Evolutionary conservation across 371 early-diverging fungal genomes (phyloP).

Genomic region (Mucor plumbeus): DNA sequence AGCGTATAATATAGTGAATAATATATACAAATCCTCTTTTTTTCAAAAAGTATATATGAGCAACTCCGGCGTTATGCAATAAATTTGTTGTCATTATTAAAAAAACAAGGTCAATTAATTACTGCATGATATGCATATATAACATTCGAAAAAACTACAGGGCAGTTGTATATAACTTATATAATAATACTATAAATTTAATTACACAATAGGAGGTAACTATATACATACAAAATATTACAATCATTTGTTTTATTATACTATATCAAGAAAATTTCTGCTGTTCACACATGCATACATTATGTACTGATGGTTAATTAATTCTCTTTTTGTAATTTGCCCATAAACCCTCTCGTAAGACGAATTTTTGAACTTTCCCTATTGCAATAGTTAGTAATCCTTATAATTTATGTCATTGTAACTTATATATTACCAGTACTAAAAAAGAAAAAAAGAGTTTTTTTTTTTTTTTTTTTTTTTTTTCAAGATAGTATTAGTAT

Average conservation of each 20-base stretch:
- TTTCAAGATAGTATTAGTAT: neutral
- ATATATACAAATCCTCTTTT: neutral
- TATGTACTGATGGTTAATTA: constrained; percentile 17
- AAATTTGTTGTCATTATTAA: neutral
- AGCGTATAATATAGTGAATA: no score
- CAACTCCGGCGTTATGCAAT: neutral
- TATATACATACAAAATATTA: neutral
- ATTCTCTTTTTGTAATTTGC: constrained; percentile 27
- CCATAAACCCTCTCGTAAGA: constrained; percentile 32
- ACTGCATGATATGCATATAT: neutral
- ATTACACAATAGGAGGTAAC: neutral
- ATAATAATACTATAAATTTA: neutral
- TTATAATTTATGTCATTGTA: neutral
- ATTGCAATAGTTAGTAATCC: neutral
- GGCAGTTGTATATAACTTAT: neutral
- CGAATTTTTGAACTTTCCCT: constrained; percentile 50
- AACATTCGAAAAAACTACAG: neutral
- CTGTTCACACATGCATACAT: neutral
- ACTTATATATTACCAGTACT: constrained; percentile 34
- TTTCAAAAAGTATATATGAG: neutral
- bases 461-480: no score
- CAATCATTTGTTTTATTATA: neutral
- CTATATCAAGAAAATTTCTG: neutral
- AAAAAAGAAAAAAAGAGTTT: neutral
- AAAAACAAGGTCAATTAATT: neutral